phyloP scores from a whole-genome alignment of 192 early-diverging fungal genomes.

The Rhizophlyctis rosea region DNA sequence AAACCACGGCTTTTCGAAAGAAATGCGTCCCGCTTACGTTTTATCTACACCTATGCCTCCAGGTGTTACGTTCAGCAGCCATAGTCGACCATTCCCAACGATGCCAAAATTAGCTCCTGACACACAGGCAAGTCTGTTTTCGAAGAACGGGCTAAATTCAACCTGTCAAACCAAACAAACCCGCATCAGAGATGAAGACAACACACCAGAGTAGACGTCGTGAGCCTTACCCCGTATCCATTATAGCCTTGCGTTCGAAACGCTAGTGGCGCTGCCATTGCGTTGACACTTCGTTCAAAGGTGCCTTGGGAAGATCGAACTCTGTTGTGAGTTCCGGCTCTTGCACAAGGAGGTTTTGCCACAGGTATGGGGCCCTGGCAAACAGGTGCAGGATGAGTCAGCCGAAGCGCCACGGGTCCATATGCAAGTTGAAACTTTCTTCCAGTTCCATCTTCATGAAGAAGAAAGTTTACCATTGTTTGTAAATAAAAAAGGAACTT shows the following conservation, averaged over 20 bases:
- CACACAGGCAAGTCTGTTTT: slow-evolving; percentile 80
- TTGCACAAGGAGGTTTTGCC: too few relatives aligned
- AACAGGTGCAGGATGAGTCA: too few relatives aligned
- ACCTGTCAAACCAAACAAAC: slow-evolving; percentile 39
- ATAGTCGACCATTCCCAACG: slow-evolving; percentile 91
- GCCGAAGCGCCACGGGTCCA: too few relatives aligned
- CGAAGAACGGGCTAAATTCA: slow-evolving; percentile 94
- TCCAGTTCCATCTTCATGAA: too few relatives aligned
- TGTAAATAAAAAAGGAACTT: too few relatives aligned
- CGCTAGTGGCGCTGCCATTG: slow-evolving; percentile 11
- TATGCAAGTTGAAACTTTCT: too few relatives aligned
- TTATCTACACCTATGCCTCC: slow-evolving; percentile 39
- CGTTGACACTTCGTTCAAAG: too few relatives aligned
- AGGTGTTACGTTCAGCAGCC: slow-evolving; percentile 56
- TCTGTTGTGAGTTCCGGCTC: too few relatives aligned
- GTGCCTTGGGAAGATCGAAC: too few relatives aligned
- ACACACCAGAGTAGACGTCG: neutral
- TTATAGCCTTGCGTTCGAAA: slow-evolving; percentile 83
- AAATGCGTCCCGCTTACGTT: slow-evolving; percentile 58
- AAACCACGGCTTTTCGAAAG: neutral
- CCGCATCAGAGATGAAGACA: neutral
- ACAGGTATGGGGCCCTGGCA: too few relatives aligned
- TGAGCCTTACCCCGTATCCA: slow-evolving; percentile 72
- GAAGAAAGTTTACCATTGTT: too few relatives aligned
- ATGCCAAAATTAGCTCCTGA: slow-evolving; percentile 94